Percentiles rank a stretch among this genome's conserved stretches.
These are phyloP conservation scores for Suillus cothurnatus DNA, from an alignment of 768 basidiomycete species.

Conservation along the genomic window DNA sequence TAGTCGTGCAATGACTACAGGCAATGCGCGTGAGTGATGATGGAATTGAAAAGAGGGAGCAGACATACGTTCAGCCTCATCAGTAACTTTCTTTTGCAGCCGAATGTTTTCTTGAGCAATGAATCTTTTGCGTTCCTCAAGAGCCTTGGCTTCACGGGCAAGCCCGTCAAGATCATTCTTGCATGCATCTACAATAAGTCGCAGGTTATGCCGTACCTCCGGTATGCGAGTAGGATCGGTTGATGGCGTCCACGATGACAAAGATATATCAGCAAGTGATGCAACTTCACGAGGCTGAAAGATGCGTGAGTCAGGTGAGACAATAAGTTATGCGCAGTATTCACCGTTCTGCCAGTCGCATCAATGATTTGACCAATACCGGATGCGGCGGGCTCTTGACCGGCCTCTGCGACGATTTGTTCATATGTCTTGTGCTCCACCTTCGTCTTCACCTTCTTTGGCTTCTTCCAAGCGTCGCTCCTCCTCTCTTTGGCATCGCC, in stretches of 20 bases:
- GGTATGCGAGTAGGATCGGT: slow-evolving; percentile 88
- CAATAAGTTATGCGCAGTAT: slow-evolving; percentile 29
- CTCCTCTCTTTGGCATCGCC: slow-evolving; percentile 60
- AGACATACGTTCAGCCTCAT: slow-evolving; percentile 74
- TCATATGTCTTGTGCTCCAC: slow-evolving; percentile 97
- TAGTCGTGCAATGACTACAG: slow-evolving; percentile 73
- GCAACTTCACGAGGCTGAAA: slow-evolving; percentile 82
- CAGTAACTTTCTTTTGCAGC: slow-evolving; percentile 66
- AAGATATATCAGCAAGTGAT: slow-evolving; percentile 76
- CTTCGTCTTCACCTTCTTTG: slow-evolving; percentile 82
- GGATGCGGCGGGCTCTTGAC: slow-evolving; percentile 51
- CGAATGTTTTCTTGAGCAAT: slow-evolving; percentile 70
- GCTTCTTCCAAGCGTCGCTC: slow-evolving; percentile 83
- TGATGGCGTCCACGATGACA: slow-evolving; percentile 83
- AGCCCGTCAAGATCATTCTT: slow-evolving; percentile 86
- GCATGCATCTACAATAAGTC: slow-evolving; percentile 81
- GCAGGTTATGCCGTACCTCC: slow-evolving; percentile 95
- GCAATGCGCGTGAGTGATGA: slow-evolving; percentile 11
- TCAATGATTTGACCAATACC: slow-evolving; percentile 91
- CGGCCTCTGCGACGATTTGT: slow-evolving; percentile 89
- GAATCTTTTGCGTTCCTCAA: slow-evolving; percentile 79
- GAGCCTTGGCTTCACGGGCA: slow-evolving; percentile 83
- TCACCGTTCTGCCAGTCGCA: slow-evolving; percentile 88
- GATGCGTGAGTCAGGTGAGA: slow-evolving; percentile 10
- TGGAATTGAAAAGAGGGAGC: slow-evolving; percentile 1